Evolutionary conservation across 1,139 yeast species (phyloP), one percentile per base, ranked within the genome.

Genomic region (Pichia sp.): DNA sequence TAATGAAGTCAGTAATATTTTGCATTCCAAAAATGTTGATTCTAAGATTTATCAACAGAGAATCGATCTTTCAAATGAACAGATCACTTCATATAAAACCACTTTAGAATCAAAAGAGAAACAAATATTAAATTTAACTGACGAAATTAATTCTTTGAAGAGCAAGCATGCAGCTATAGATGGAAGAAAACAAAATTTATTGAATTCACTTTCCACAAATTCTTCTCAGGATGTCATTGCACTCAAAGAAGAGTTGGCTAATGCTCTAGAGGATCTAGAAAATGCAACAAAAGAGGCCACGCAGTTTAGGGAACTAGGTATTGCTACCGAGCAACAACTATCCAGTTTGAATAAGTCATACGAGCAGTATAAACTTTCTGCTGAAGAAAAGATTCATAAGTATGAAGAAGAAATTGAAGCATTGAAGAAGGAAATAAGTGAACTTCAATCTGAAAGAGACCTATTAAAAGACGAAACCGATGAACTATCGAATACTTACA

Each of bases 21-120:
- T 75, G 10, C 69, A 65, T 43, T 79, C 79, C 48, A 72, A 78
- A 34, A 83, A 77, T 44, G 63, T 73, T 48, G 82, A 82, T 28
- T 62, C 75, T 40, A 75, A 73, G 49, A 79, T 85, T 40, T 84
- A 79, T 55, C 86, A 83, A 56, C 69, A 75, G 26, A 80, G 81
- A 58, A 69, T 85, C 46, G 92, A 84, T 49, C 69, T 73, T 37
- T 70, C 82, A 29, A 67, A 58, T 36, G 47, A 67, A 38, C 85
- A 82, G 48, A 59, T 79, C 36, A 64, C 71, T 33, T 55, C 66
- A 29, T 57, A 69, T 5, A 63, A 64, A 36, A 69, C 68, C 38
- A 66, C 75, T 27, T 59, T 80, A 45, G 64, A 65, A 4, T 57
- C 69, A 2, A 76, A 74, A 48, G 64, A 67, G 37, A 64, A 64